These are phyloP conservation scores for Tephrocybe sp. DNA, from an alignment of 768 basidiomycete species.

Conservation along the genomic window DNA sequence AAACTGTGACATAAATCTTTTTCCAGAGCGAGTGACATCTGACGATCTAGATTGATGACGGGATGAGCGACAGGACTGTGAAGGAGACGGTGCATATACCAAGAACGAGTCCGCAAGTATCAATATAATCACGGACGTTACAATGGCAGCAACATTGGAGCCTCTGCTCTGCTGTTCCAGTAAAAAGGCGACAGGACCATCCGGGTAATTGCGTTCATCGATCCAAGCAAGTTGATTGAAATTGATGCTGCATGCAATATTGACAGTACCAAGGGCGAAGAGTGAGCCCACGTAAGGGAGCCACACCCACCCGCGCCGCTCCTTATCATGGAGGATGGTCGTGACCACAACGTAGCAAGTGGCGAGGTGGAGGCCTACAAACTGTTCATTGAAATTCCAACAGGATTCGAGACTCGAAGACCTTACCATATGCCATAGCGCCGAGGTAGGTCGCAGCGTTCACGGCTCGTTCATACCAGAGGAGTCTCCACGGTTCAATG, in stretches of 20 bases:
- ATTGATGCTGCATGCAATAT: slow-evolving; percentile 18
- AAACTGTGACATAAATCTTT: neutral
- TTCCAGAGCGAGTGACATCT: neutral
- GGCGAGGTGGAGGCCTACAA: no score
- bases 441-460: no score
- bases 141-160: neutral
- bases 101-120: neutral
- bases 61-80: neutral
- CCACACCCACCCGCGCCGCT: no score
- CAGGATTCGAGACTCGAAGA: no score
- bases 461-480: no score
- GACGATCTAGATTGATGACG: neutral
- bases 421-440: no score
- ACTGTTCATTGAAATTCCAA: no score
- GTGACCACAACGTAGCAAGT: no score
- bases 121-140: neutral
- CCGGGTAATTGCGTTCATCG: slow-evolving; percentile 26
- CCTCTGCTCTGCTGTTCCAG: slow-evolving; percentile 13
- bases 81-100: neutral
- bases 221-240: slow-evolving; percentile 33
- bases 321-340: no score
- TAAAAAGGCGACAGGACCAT: slow-evolving; percentile 34
- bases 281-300: no score
- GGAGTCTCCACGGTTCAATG: no score
- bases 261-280: no score